These are phyloP conservation scores for Colletotrichum simmondsii DNA, from an alignment of 2,329 filamentous ascomycete genomes.

Conservation along the genomic window DNA sequence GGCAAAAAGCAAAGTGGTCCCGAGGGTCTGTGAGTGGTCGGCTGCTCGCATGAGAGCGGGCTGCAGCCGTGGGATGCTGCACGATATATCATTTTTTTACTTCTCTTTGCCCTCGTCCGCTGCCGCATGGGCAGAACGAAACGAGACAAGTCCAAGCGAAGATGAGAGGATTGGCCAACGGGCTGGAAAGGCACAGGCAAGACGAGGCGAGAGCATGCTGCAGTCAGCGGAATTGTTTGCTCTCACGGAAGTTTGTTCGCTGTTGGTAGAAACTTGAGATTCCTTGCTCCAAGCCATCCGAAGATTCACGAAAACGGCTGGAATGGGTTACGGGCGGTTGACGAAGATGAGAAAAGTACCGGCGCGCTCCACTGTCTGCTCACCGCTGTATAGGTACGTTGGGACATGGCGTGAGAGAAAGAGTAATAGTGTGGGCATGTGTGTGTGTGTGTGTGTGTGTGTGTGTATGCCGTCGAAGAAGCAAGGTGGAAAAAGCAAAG, in stretches of 20 bases:
- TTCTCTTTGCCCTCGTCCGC: background rate
- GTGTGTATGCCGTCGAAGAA: constrained; percentile 16
- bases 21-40: constrained; percentile 22
- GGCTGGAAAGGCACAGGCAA: background rate
- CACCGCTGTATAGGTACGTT: constrained; percentile 25
- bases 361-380: constrained; percentile 6
- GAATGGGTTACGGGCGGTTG: constrained; percentile 25
- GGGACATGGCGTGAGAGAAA: constrained; percentile 20
- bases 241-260: background rate
- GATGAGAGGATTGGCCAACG: background rate
- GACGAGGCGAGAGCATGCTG: background rate
- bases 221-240: background rate
- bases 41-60: constrained; percentile 9
- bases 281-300: background rate
- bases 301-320: constrained; percentile 3
- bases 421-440: no score
- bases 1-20: constrained; percentile 24
- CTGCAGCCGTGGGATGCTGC: constrained; percentile 19
- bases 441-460: background rate
- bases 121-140: constrained; percentile 14
- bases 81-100: constrained; percentile 22
- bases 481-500: constrained; percentile 29
- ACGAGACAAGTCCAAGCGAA: constrained; percentile 16
- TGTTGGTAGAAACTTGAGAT: background rate
- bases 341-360: constrained; percentile 4